Conservation (phyloP, 129 eudicot species). For the Smallanthus sonchifolius region DNA sequence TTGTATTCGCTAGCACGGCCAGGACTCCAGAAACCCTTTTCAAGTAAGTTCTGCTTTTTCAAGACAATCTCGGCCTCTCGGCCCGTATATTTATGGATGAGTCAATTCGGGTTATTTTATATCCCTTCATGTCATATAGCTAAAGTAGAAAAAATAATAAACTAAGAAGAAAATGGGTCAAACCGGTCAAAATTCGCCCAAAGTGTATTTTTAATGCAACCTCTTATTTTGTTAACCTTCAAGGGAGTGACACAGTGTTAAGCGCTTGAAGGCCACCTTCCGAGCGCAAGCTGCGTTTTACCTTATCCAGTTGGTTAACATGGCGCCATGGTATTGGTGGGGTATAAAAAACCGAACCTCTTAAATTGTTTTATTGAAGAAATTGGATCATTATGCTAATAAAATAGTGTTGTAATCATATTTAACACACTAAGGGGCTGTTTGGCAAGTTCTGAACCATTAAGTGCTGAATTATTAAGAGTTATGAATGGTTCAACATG, state of each 20-base stretch:
- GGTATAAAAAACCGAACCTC: not conserved
- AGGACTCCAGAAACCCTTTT: slow-evolving; percentile 76
- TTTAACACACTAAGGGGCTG: not conserved
- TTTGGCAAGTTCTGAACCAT: too few relatives aligned
- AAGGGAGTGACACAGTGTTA: not conserved
- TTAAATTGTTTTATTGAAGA: not conserved
- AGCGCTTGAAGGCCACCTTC: not conserved
- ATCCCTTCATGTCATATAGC: not conserved
- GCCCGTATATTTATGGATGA: too few relatives aligned
- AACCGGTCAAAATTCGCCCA: not conserved
- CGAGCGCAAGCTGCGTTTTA: not conserved
- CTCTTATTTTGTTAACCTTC: not conserved
- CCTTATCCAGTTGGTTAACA: too few relatives aligned
- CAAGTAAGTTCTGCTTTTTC: slow-evolving; percentile 45
- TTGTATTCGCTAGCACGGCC: slow-evolving; percentile 73
- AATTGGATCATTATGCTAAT: not conserved
- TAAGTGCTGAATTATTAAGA: too few relatives aligned
- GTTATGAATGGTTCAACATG: too few relatives aligned
- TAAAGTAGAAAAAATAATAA: not conserved
- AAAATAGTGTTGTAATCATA: not conserved
- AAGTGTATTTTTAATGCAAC: not conserved
- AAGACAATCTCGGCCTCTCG: too few relatives aligned
- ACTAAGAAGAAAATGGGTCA: not conserved
- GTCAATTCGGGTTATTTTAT: not conserved
- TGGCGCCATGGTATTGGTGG: too few relatives aligned